Base-by-base conservation (phyloP, 805 yeast species). In the Starmerella roubikii region DNA sequence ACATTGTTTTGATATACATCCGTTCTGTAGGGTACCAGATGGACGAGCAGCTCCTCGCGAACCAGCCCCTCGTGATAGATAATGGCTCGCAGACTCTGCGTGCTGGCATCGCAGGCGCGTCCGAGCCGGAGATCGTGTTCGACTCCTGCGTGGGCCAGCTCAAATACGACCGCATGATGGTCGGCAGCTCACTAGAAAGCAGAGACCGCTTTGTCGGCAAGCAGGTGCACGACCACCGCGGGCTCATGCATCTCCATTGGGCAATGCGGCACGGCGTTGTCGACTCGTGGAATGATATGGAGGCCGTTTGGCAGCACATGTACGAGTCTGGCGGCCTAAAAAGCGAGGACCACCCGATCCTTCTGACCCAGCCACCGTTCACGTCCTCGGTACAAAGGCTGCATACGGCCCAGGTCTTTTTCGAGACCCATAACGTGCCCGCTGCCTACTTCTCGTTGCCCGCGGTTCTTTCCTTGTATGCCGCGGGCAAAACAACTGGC, bases 51-150 rank as follows among this genome's bases (percentile, higher is more conserved):
- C 13, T 44, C n/a, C 35, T 43, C 19, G 42, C 42, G 38, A 47
- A 47, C 42, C 88, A 79, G 56, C 85, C 86, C 3, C 64, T 79
- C 25, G 84, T 79, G 27, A 60, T 79, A n/a, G 88, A 79, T 55
- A 77, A 76, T 59, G 72, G 97, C 7, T 78, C 94, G 3, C 93
- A 94, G 1, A 68, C 69, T 28, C 64, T 86, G 39, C 80, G 84
- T 54, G 82, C 93, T 1, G 96, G 97, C 1, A 82, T 86, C 58
- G 93, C 95, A 0, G 95, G 96, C 18, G 93, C 81, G 48, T 91
- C 83, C 35, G 69, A 65, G 48, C 97, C 97, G 3, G 69, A 73
- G 50, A 58, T 71, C 32, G 67, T 66, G 48, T 72, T 74, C 22
- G 74, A 85, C 2, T 62, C 83, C 18, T 59, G 77, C 22, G 68